phyloP scores from a whole-genome alignment of 805 yeast species.

The Allodekkera sacchari region DNA sequence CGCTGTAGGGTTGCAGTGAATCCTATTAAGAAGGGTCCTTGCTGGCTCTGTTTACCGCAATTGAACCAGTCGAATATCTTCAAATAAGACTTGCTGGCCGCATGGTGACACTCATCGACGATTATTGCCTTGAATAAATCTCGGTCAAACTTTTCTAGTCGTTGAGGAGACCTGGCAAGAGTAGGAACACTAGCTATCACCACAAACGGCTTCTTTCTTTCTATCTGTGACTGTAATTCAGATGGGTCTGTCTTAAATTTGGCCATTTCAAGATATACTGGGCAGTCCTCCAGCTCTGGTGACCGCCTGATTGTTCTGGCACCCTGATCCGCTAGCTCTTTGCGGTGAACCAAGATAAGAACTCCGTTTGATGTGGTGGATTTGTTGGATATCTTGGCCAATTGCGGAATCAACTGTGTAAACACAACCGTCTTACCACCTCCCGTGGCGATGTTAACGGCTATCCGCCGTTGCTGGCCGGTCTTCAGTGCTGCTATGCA shows the following conservation, averaged over 20 bases:
- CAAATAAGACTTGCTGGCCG: conserved; percentile 63
- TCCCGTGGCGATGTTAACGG: conserved; percentile 86
- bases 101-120: conserved; percentile 90
- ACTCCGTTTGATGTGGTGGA: conserved; percentile 16
- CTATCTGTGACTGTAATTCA: conserved; percentile 24
- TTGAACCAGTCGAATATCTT: conserved; percentile 52
- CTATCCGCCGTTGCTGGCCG: conserved; percentile 41
- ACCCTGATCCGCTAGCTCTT: conserved; percentile 73
- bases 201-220: conserved; percentile 25
- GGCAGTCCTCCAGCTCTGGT: conserved; percentile 17
- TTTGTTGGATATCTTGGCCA: conserved; percentile 20
- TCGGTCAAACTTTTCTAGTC: conserved; percentile 50
- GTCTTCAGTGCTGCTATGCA: conserved; percentile 39
- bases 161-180: conserved; percentile 30
- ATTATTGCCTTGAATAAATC: conserved; percentile 61
- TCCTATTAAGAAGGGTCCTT: conserved; percentile 58
- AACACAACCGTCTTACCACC: conserved; percentile 90
- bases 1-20: conserved; percentile 84
- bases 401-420: conserved; percentile 41
- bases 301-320: conserved; percentile 34
- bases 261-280: conserved; percentile 56
- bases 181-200: conserved; percentile 75
- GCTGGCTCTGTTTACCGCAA: conserved; percentile 35
- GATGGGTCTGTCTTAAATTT: conserved; percentile 28
- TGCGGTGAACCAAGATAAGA: conserved; percentile 70